Percentiles rank a stretch among this genome's conserved stretches.
Conservation (phyloP, 352 stramenopile species). For the Phytophthora parvispora region DNA sequence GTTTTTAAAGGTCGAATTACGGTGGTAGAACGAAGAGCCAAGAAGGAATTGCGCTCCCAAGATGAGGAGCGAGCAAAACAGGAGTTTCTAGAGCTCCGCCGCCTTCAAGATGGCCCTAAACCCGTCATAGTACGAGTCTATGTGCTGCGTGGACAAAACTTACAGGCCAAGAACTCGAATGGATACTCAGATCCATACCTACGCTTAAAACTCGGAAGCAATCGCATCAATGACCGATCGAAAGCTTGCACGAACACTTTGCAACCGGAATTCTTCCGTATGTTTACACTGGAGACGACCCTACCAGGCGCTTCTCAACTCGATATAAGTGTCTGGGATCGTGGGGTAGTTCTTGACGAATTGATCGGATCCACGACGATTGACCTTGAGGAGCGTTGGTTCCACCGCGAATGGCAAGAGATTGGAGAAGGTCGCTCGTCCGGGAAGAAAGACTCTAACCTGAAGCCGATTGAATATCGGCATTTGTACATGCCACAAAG, state of each 20-base stretch:
- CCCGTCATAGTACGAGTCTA: conserved; percentile 78
- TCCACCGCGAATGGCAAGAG: conserved; percentile 89
- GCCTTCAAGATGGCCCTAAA: conserved; percentile 54
- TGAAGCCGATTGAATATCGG: conserved; percentile 92
- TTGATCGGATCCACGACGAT: conserved; percentile 94
- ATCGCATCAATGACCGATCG: conserved; percentile 68
- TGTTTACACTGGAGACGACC: conserved; percentile 73
- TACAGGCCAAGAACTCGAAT: conserved; percentile 86
- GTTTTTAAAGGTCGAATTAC: conserved; percentile 87
- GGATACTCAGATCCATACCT: conserved; percentile 87
- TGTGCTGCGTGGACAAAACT: conserved; percentile 70
- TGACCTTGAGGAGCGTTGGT: conserved; percentile 95
- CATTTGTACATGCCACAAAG: conserved; percentile 83
- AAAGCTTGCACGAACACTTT: conserved; percentile 83
- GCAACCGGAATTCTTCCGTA: conserved; percentile 82
- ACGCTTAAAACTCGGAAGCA: conserved; percentile 77
- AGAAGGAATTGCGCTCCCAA: conserved; percentile 19
- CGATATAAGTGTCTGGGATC: conserved; percentile 84
- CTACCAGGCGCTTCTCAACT: conserved; percentile 85
- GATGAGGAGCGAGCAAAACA: conserved; percentile 27
- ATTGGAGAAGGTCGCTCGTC: conserved; percentile 41
- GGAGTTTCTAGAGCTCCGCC: conserved; percentile 29
- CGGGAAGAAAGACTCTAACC: conserved; percentile 4
- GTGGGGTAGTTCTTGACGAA: conserved; percentile 83
- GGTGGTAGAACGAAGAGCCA: conserved; percentile 50